Conservation (phyloP, 73 alveolate genomes). For the Paramecium pentaurelia region DNA sequence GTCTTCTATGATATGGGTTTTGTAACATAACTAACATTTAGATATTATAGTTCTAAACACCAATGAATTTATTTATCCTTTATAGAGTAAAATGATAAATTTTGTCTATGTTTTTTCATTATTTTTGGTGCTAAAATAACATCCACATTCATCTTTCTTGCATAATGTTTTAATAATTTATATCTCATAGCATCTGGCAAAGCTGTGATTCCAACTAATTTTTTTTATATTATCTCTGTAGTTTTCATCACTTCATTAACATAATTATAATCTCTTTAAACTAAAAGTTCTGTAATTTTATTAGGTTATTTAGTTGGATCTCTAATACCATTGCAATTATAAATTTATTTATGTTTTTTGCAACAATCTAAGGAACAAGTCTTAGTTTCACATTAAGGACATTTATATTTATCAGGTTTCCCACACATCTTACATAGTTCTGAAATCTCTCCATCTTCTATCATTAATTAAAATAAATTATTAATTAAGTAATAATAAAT, state of each 20-base stretch:
- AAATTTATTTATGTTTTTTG: background rate
- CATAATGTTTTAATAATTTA: slow-evolving; percentile 36
- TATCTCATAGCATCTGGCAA: slow-evolving; percentile 49
- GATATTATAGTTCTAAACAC: slow-evolving; percentile 23
- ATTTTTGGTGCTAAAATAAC: slow-evolving; percentile 40
- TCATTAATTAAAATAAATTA: background rate
- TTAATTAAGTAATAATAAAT: background rate
- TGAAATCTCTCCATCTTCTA: slow-evolving; percentile 41
- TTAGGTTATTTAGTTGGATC: background rate
- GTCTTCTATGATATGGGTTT: slow-evolving; percentile 16
- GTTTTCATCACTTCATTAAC: slow-evolving; percentile 4
- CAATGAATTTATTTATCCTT: slow-evolving; percentile 42
- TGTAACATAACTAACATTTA: background rate
- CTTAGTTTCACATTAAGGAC: slow-evolving; percentile 30
- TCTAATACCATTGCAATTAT: background rate
- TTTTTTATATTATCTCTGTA: slow-evolving; percentile 8
- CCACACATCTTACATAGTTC: background rate
- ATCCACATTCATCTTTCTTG: slow-evolving; percentile 5
- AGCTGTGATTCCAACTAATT: slow-evolving; percentile 28
- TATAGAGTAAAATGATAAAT: slow-evolving; percentile 30
- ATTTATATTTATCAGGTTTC: background rate
- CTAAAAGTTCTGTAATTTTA: background rate
- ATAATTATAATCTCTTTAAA: background rate
- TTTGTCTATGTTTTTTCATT: slow-evolving; percentile 33
- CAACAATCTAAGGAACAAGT: slow-evolving; percentile 44